Percentiles rank a stretch among this genome's conserved stretches.
These are phyloP conservation scores for Penicillium capsulatum DNA, from an alignment of 2,329 filamentous ascomycete species.

Conservation along the genomic window DNA sequence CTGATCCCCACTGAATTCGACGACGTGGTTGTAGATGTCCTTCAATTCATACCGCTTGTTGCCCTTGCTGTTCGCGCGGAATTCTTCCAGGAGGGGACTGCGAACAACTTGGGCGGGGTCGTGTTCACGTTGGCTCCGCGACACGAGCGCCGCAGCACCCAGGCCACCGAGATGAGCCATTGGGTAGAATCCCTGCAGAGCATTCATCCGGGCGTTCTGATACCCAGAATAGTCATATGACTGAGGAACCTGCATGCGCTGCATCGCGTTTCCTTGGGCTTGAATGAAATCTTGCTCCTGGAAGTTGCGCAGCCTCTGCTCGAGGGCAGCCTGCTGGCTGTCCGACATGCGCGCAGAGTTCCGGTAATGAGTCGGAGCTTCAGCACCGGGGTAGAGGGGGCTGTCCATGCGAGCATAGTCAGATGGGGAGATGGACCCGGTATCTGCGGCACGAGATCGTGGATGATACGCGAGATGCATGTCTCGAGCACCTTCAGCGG, in stretches of 20 bases:
- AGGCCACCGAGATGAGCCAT: constrained; percentile 30
- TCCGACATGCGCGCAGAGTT: constrained; percentile 43
- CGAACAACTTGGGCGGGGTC: constrained; percentile 60
- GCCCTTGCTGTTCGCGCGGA: constrained; percentile 66
- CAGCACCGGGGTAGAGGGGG: constrained; percentile 45
- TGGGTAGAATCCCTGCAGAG: constrained; percentile 37
- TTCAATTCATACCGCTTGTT: constrained; percentile 76
- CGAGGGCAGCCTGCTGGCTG: constrained; percentile 44
- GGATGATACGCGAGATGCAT: constrained; percentile 36
- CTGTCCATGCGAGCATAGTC: constrained; percentile 46
- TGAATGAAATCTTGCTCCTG: constrained; percentile 41
- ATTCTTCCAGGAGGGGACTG: constrained; percentile 74
- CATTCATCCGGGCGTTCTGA: constrained; percentile 30
- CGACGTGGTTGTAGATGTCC: constrained; percentile 81
- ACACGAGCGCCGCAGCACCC: constrained; percentile 34
- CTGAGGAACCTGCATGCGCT: constrained; percentile 29
- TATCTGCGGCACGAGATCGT: constrained; percentile 42
- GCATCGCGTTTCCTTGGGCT: constrained; percentile 24
- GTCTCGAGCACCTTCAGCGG: constrained; percentile 28
- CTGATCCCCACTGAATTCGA: constrained; percentile 94
- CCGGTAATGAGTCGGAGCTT: constrained; percentile 45
- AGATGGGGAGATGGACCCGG: constrained; percentile 45
- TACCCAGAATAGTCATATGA: constrained; percentile 35
- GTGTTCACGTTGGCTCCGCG: constrained; percentile 51
- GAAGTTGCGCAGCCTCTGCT: constrained; percentile 48